Base-by-base conservation (phyloP, 169 alveolate species). In the Plasmodium reichenowi region DNA sequence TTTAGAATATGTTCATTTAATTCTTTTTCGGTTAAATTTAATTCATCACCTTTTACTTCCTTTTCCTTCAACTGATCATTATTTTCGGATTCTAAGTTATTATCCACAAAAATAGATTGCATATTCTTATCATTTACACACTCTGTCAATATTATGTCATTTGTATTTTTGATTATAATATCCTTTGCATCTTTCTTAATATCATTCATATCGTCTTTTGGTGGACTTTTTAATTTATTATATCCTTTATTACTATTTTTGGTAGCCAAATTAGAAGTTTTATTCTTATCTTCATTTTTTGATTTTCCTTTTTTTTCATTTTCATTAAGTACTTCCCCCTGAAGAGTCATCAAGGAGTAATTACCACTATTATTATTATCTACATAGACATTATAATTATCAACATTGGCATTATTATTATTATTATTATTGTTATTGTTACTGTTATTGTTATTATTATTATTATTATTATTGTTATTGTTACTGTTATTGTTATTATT, bases 21-120 rank as follows among this genome's bases (percentile, higher is more conserved):
- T 24, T 22, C 86, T 10, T 73, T 73, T 24, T 58, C 86, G 7
- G 10, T 54, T 15, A 62, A 38, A 24, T 62, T 7, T 62, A 24
- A 20, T 62, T 59, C 38, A 15, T 62, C 71, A 62, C 45, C 2
- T 2, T 62, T 24, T 62, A 17, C 47, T 20, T 62, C 71, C 0
- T 10, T 22, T 20, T 62, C 71, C 22, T 62, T 24, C 15, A 10
- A 24, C 26, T 7, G 9, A 20, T 24, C 43, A 17, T 17, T 62
- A 22, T 62, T 9, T 9, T 62, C 26, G 2, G 71, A 24, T 62
- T 22, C 9, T 5, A 62, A 22, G 13, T 5, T 13, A 62, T 62
- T 24, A 22, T 62, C 47, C 47, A 38, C 47, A 38, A 38, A 38
- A 38, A 38, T 5, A 0, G 47, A 38, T 38, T 38, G 10, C 47